Evolutionary conservation across 2,329 filamentous ascomycete species (phyloP).

Genomic region (Alternaria novae-zelandiae): DNA sequence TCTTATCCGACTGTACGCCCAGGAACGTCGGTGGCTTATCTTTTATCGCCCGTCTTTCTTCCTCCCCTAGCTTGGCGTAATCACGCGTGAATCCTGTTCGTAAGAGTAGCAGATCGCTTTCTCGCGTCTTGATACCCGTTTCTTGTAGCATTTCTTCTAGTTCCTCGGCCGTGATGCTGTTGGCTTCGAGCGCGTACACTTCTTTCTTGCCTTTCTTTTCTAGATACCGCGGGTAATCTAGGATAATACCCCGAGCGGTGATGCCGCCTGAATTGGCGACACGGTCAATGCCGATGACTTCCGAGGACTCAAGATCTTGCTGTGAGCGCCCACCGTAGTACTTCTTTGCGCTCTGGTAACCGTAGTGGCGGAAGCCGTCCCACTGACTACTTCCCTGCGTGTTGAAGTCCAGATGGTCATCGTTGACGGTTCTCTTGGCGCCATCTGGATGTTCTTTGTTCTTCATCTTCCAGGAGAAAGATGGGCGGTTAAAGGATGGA

Average conservation of each 20-base stretch:
- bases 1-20: conserved; percentile 49
- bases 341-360: conserved; percentile 50
- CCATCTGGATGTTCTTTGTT: conserved; percentile 38
- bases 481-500: conserved; percentile 47
- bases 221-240: conserved; percentile 43
- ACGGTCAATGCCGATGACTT: conserved; percentile 52
- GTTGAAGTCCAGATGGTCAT: conserved; percentile 47
- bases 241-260: conserved; percentile 35
- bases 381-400: conserved; percentile 49
- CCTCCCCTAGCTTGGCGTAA: conserved; percentile 39
- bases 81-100: conserved; percentile 45
- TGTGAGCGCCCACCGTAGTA: conserved; percentile 54
- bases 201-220: conserved; percentile 22
- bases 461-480: conserved; percentile 38
- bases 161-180: conserved; percentile 26
- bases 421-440: conserved; percentile 42
- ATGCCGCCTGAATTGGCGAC: conserved; percentile 40
- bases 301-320: conserved; percentile 45
- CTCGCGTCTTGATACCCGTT: conserved; percentile 43
- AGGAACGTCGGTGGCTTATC: conserved; percentile 42
- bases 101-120: conserved; percentile 39
- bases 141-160: conserved; percentile 44
- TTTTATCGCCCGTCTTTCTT: conserved; percentile 36
- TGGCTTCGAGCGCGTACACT: conserved; percentile 31
- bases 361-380: conserved; percentile 52